These are phyloP conservation scores for Botrytis squamosa DNA, from an alignment of 2,329 filamentous ascomycete genomes.

Conservation along the genomic window DNA sequence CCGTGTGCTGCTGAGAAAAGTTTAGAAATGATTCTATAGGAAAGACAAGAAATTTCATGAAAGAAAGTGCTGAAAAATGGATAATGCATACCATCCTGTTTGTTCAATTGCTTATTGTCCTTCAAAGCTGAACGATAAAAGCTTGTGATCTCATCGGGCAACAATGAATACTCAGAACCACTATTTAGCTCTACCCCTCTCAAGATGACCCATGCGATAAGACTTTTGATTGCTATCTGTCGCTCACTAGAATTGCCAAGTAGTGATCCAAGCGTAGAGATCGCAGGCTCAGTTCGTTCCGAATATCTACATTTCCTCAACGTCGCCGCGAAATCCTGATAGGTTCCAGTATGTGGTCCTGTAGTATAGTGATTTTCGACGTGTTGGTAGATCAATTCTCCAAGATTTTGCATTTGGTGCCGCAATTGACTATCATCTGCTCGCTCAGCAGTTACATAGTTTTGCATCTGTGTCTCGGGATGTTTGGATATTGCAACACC, in stretches of 20 bases:
- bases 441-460: slow-evolving; percentile 42
- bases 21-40: neutral
- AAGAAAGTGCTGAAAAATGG: neutral
- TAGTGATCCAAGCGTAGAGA: neutral
- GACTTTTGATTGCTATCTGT: slow-evolving; percentile 8
- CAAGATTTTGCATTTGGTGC: slow-evolving; percentile 40
- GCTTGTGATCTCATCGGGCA: slow-evolving; percentile 8
- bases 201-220: slow-evolving; percentile 10
- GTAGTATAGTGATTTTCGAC: slow-evolving; percentile 44
- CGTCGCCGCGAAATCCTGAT: neutral
- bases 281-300: neutral
- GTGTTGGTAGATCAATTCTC: slow-evolving; percentile 43
- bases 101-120: neutral
- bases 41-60: neutral
- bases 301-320: slow-evolving; percentile 1
- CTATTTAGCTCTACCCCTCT: neutral
- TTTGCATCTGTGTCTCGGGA: slow-evolving; percentile 4
- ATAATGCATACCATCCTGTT: neutral
- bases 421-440: slow-evolving; percentile 42
- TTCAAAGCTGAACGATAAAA: neutral
- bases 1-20: neutral
- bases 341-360: neutral
- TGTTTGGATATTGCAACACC: neutral
- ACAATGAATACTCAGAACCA: slow-evolving; percentile 2
- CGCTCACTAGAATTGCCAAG: slow-evolving; percentile 5